phyloP scores from a whole-genome alignment of 31 red algal genomes.

The Asparagopsis taxiformis region DNA sequence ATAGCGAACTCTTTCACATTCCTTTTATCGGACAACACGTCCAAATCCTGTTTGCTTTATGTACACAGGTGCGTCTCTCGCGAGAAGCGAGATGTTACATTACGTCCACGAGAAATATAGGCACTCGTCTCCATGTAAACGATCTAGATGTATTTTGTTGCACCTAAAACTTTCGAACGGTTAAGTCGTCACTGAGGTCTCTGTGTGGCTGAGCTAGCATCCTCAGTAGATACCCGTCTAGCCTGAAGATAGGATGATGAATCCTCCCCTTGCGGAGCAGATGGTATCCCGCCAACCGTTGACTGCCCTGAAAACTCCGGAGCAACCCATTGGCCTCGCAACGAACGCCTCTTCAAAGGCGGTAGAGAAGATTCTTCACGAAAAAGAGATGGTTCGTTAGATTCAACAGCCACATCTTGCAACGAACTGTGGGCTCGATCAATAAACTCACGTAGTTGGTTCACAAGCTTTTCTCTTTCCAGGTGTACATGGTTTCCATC shows the following conservation, averaged over 20 bases:
- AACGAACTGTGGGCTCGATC: background rate
- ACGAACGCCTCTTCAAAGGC: background rate
- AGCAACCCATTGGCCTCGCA: background rate
- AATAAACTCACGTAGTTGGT: background rate
- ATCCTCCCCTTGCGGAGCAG: background rate
- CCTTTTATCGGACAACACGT: too few species aligned
- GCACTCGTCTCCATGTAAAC: background rate
- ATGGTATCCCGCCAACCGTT: background rate
- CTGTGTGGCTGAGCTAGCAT: background rate
- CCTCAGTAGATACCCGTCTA: background rate
- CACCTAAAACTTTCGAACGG: too few species aligned
- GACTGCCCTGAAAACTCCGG: background rate
- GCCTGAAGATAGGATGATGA: background rate
- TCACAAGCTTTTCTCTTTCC: background rate
- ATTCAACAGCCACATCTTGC: background rate
- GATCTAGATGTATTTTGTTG: constrained; percentile 4
- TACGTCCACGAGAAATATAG: background rate
- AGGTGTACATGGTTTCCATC: too few species aligned
- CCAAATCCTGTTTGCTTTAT: too few species aligned
- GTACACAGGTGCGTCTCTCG: background rate
- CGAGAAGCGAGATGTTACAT: background rate
- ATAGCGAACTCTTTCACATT: too few species aligned
- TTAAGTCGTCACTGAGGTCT: too few species aligned
- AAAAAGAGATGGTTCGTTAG: background rate
- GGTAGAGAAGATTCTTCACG: background rate